These are phyloP conservation scores for Abrus precatorius DNA, from an alignment of 306 rosid species.

Conservation along the genomic window DNA sequence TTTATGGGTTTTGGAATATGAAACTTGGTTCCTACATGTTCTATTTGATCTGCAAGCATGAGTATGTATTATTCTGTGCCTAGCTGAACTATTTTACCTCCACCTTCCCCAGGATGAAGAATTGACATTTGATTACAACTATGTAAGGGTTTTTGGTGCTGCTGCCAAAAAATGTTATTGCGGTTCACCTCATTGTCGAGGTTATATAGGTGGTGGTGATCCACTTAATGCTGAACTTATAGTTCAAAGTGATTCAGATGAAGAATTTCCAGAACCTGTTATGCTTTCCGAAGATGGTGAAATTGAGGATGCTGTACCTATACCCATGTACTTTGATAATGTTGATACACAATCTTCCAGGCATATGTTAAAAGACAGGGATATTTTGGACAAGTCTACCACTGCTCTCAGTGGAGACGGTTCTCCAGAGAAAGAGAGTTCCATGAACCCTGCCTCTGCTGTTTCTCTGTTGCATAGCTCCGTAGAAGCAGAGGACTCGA, in stretches of 20 bases:
- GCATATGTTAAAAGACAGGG: conserved; percentile 52
- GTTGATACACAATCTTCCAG: conserved; percentile 48
- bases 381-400: conserved; percentile 50
- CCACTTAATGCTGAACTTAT: conserved; percentile 72
- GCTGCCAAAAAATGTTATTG: conserved; percentile 99
- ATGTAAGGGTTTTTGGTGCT: conserved; percentile 99
- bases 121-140: conserved; percentile 99
- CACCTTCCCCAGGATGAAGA: conserved; percentile 86
- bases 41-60: conserved; percentile 39
- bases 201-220: conserved; percentile 94
- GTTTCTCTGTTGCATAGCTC: conserved; percentile 58
- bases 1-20: conserved; percentile 34
- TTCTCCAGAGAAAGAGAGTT: conserved; percentile 61
- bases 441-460: conserved; percentile 55
- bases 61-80: conserved; percentile 24
- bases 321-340: conserved; percentile 46
- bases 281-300: conserved; percentile 67
- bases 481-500: conserved; percentile 58
- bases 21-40: conserved; percentile 43
- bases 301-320: conserved; percentile 47
- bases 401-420: conserved; percentile 44
- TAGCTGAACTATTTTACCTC: conserved; percentile 37
- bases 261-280: conserved; percentile 87
- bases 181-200: conserved; percentile 83
- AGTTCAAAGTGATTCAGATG: conserved; percentile 95